Base-by-base conservation (phyloP, 345 rosid genomes). In the Salix dunnii region DNA sequence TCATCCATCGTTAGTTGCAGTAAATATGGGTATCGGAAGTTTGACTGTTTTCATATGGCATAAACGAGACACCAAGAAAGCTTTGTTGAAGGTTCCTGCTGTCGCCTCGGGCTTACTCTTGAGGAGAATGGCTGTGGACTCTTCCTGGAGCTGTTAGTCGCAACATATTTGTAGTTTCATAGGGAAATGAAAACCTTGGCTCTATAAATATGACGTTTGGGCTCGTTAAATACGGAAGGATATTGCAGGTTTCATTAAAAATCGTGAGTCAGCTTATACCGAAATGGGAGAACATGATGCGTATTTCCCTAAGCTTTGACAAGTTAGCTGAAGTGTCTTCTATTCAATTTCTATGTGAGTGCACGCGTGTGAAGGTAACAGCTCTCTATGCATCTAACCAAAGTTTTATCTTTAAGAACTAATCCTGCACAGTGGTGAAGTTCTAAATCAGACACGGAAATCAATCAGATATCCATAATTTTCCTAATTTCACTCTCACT, bases 121-220 rank as follows among this genome's bases (percentile, higher is more conserved):
- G 99, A 27, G 97, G 99, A 7, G 99, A 95, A 83, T 97, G 97
- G 31, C 84, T 95, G 20, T 92, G 99, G 97, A 88, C 87, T 79
- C 94, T 92, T 53, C 97, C 97, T 1, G 90, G 89, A 65, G 86
- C 99, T 10, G 62, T 91, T 62, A 91, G 92, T 55, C 93, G 99
- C 81, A 91, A 92, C 96, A 93, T 86, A 83, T 95, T 95, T 79
- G 38, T 82, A 43, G 62, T 81, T 73, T 79, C 93, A 38, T 94
- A 85, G 82, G 30, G 30, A 2, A 2, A 28, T n/a, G 58, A 27
- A 51, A 40, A 38, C 7, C 36, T 46, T 53, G 23, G 0, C 53
- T 14, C 12, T 0, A 40, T 20, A 14, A 17, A 5, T 25, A 27
- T 11, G 6, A 14, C 9, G 10, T 3, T 4, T 31, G 2, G 6